A percentile compares a stretch with the other conserved stretches of the same genome.
Evolutionary conservation across 192 early-diverging fungal genomes (phyloP).

Genomic region (Gaertneriomyces sp.): DNA sequence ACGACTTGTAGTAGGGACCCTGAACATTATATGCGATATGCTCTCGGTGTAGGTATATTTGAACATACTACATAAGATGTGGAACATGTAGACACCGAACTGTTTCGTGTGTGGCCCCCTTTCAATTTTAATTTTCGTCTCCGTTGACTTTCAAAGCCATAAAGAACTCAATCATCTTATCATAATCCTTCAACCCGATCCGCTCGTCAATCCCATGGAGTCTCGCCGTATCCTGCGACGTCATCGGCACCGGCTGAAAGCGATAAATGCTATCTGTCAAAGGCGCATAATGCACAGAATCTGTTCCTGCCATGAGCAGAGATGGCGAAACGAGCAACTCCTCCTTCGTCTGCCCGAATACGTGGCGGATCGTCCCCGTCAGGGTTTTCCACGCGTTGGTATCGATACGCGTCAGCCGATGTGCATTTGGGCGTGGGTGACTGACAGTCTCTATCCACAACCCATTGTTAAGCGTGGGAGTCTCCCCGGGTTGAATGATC

Average conservation of each 20-base stretch:
- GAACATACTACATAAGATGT: too few species aligned
- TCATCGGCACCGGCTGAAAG: conserved; percentile 16
- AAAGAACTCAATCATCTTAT: conserved; percentile 25
- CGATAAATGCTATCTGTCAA: conserved; percentile 19
- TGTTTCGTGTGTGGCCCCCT: too few species aligned
- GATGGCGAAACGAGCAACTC: conserved; percentile 24
- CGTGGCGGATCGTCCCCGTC: conserved; percentile 24
- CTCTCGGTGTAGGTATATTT: too few species aligned
- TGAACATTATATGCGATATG: too few species aligned
- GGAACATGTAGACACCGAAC: too few species aligned
- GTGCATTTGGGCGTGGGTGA: not conserved
- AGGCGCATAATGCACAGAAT: conserved; percentile 1
- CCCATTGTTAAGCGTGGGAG: not conserved
- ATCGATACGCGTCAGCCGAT: not conserved
- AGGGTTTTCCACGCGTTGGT: conserved; percentile 10
- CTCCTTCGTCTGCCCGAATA: not conserved
- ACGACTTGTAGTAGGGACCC: conserved; percentile 6
- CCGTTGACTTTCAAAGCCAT: conserved; percentile 12
- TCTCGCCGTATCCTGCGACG: conserved; percentile 8
- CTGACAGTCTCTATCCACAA: conserved; percentile 2
- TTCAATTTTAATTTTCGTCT: conserved; percentile 2
- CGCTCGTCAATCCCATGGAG: conserved; percentile 30
- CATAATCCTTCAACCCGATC: conserved; percentile 18
- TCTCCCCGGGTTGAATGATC: not conserved
- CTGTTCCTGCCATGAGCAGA: conserved; percentile 27